These are phyloP conservation scores for Diospyros lotus DNA, from an alignment of 148 eudicot genomes.

Conservation along the genomic window DNA sequence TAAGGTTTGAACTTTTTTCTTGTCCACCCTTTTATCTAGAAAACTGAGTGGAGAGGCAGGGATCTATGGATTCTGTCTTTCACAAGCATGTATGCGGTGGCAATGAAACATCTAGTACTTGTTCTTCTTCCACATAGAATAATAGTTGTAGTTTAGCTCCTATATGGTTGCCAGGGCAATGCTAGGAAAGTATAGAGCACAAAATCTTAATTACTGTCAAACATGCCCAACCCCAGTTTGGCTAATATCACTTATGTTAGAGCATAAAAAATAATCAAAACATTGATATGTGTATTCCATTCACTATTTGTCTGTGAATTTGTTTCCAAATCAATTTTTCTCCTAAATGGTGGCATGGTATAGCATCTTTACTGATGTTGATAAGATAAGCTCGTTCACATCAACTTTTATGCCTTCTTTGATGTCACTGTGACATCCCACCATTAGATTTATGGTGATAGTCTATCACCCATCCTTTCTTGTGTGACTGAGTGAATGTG, in stretches of 20 bases:
- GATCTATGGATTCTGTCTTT: not conserved
- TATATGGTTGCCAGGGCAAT: conserved; percentile 4
- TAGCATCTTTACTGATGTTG: not conserved
- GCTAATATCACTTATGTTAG: not conserved
- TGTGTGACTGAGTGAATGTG: not conserved
- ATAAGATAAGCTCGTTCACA: not conserved
- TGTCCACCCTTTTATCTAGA: not conserved
- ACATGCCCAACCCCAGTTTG: not conserved
- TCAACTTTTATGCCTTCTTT: not conserved
- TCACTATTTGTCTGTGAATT: too few species aligned
- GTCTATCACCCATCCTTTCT: not conserved
- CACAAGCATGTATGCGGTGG: not conserved
- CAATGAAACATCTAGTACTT: conserved; percentile 1
- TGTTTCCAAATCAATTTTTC: not conserved
- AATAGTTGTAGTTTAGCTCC: not conserved
- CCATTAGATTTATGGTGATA: not conserved
- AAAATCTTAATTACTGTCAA: not conserved
- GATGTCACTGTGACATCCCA: not conserved
- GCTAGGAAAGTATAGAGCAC: not conserved
- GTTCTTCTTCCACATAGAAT: not conserved
- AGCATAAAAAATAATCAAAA: not conserved
- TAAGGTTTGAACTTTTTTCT: not conserved
- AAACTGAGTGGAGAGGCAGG: not conserved
- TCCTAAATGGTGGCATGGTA: not conserved
- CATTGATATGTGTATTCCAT: too few species aligned